Evolutionary conservation across 1,284 basidiomycete genomes (phyloP), one percentile per base, ranked within the genome.

Genomic region (Apiotrichum veenhuisii): DNA sequence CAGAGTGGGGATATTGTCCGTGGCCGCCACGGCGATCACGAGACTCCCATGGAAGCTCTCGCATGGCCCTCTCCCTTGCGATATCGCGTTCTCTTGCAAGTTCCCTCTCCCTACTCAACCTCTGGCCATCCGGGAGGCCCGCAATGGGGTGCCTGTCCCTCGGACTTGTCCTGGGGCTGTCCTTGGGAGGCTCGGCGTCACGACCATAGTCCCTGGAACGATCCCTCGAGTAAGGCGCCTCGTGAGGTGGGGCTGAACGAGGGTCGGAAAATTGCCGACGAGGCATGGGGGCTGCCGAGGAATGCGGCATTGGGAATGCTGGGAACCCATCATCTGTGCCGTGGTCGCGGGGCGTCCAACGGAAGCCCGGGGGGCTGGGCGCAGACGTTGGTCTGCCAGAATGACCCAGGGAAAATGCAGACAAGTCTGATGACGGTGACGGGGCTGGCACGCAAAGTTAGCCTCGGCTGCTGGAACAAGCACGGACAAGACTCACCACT

Each of bases 341-440:
- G 36, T 23, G 14, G n/a, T 50, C 49, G 11, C 49, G 37, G 11
- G 34, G 36, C 5, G 17, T 15, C 38, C 49, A 30, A 3, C 38
- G 7, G 48, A n/a, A 38, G 36, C 48, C 37, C 4, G 49, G 38
- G 2, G 49, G 38, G 38, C 49, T 40, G 2, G 38, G 18, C 25
- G 38, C 44, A 33, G 44, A 45, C 7, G 27, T 27, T 7, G 44
- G 38, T 34, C 37, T 46, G 18, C 46, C 47, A 7, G 49, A 36
- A 25, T 50, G 51, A 8, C 64, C 67, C 3, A 73, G 56, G 3
- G 71, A 70, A 45, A 72, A 73, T 1, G 67, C 69, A 7, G 67
- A 66, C 14, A 73, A 57, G 53, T 73, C 70, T 18, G 62, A 62
- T 0, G 69, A 64, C 1, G 66, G 69, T 1, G 64, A 59, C 17